These are phyloP conservation scores for Leucocoprinus birnbaumii DNA, from an alignment of 768 basidiomycete genomes.

Conservation along the genomic window DNA sequence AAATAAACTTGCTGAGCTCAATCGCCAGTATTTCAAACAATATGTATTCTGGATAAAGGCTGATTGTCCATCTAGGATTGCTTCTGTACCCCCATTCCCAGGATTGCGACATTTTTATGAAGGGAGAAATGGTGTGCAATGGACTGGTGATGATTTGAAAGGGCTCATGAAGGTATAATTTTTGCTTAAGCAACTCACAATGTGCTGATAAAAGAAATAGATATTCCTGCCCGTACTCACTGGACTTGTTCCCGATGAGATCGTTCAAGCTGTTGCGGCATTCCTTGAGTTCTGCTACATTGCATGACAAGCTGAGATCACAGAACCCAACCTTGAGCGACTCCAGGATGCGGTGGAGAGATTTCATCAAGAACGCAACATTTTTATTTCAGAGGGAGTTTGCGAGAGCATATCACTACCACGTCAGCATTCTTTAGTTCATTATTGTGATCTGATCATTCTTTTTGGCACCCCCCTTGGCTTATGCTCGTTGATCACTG, in stretches of 20 bases:
- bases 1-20: neutral
- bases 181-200: too few relatives aligned
- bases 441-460: conserved; percentile 17
- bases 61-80: too few relatives aligned
- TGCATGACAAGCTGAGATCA: conserved; percentile 14
- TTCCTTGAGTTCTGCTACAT: conserved; percentile 34
- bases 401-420: conserved; percentile 17
- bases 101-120: conserved; percentile 22
- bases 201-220: too few relatives aligned
- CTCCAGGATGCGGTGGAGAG: conserved; percentile 16
- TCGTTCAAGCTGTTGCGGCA: conserved; percentile 19
- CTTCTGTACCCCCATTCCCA: conserved; percentile 19
- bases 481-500: conserved; percentile 30
- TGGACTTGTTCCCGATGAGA: conserved; percentile 15
- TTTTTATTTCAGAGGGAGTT: conserved; percentile 21
- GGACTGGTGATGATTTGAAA: conserved; percentile 36
- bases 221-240: too few relatives aligned
- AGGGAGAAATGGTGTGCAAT: conserved; percentile 27
- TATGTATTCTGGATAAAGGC: too few relatives aligned
- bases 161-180: conserved; percentile 31
- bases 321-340: conserved; percentile 1
- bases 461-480: conserved; percentile 25
- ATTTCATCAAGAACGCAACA: conserved; percentile 27
- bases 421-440: conserved; percentile 21
- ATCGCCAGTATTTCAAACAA: too few relatives aligned